Percentiles rank a stretch among this genome's conserved stretches.
These are phyloP conservation scores for Alisma plantagoaquatica DNA, from an alignment of 106 monocot species.

Conservation along the genomic window DNA sequence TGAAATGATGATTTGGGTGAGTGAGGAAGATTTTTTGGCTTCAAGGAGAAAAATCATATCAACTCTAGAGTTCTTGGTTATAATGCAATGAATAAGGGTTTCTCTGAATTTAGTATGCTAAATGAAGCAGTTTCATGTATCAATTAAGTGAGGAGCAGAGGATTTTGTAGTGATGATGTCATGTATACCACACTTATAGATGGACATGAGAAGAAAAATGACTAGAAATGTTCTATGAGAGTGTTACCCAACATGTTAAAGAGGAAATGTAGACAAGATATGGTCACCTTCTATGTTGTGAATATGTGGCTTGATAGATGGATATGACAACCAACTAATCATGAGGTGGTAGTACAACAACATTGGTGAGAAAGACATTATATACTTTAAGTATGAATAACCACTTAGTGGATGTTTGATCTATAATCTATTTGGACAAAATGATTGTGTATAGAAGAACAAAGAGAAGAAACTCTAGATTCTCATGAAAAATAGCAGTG, in stretches of 20 bases:
- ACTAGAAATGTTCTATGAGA: conserved; percentile 45
- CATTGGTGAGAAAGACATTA: conserved; percentile 20
- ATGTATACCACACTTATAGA: conserved; percentile 79
- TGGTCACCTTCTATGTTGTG: conserved; percentile 66
- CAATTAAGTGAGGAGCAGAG: conserved; percentile 41
- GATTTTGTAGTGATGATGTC: conserved; percentile 45
- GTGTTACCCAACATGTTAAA: conserved; percentile 63
- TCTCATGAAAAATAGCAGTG: too few relatives aligned
- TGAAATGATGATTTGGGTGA: conserved; percentile 62
- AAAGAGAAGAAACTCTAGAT: too few relatives aligned
- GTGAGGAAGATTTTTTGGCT: conserved; percentile 60
- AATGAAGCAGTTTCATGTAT: conserved; percentile 37
- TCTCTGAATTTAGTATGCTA: conserved; percentile 53
- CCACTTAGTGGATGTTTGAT: too few relatives aligned
- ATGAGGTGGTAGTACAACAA: too few relatives aligned
- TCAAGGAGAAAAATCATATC: conserved; percentile 47
- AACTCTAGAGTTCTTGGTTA: conserved; percentile 36
- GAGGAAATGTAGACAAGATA: conserved; percentile 51
- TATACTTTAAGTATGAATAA: conserved; percentile 60
- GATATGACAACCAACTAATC: conserved; percentile 35
- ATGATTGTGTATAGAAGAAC: too few relatives aligned
- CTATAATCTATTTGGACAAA: too few relatives aligned
- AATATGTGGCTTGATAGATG: conserved; percentile 54
- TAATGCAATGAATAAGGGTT: conserved; percentile 92
- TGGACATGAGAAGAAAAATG: conserved; percentile 57